These are phyloP conservation scores for Pterocarpus santalinus DNA, from an alignment of 306 rosid species.

Conservation along the genomic window DNA sequence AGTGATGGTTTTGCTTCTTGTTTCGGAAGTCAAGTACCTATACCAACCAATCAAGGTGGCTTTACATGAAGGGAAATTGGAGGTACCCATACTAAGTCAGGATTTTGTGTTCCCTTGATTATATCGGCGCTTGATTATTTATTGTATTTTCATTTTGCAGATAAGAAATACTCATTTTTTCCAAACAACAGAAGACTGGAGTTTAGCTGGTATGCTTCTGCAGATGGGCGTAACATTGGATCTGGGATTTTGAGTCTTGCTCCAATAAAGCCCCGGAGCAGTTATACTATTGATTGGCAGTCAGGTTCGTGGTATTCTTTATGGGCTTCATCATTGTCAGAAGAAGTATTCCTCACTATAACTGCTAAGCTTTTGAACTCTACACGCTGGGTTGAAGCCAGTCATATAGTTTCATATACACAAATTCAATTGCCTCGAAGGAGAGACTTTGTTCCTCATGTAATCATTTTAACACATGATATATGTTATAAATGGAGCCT, in stretches of 20 bases:
- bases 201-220: constrained; percentile 81
- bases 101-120: constrained; percentile 32
- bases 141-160: constrained; percentile 57
- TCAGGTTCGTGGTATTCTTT: constrained; percentile 81
- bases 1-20: constrained; percentile 39
- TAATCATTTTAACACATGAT: constrained; percentile 41
- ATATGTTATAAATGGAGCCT: constrained; percentile 7
- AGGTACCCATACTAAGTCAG: constrained; percentile 56
- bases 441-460: constrained; percentile 67
- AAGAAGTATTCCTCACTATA: constrained; percentile 70
- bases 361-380: constrained; percentile 72
- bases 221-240: constrained; percentile 79
- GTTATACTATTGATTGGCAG: constrained; percentile 61
- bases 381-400: constrained; percentile 85
- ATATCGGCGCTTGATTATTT: constrained; percentile 25
- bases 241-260: constrained; percentile 72
- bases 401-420: constrained; percentile 78
- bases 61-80: constrained; percentile 59
- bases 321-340: constrained; percentile 67
- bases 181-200: constrained; percentile 78
- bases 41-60: constrained; percentile 90
- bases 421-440: constrained; percentile 82
- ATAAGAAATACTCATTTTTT: constrained; percentile 76
- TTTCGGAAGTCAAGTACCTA: constrained; percentile 86
- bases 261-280: constrained; percentile 72